Evolutionary conservation across 176 grass and related monocot genomes (phyloP), one percentile per base, ranked within the genome.

Genomic region (Ensete ventricosum): DNA sequence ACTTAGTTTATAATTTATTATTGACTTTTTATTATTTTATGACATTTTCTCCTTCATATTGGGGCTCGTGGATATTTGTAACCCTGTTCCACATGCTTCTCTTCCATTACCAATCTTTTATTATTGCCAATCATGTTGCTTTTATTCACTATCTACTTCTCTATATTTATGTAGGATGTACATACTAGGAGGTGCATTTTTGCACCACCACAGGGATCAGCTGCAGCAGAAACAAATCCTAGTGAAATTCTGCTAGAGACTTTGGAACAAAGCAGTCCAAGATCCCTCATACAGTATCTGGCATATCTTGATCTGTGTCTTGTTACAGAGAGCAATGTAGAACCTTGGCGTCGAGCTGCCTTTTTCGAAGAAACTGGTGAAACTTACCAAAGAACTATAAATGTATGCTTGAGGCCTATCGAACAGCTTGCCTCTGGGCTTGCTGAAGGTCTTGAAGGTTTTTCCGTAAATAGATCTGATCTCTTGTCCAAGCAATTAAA

Each of bases 331-430:
- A 89, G 67, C 80, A 91, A 99, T 78, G 79, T 80, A 48, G 90
- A 99, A 79, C 79, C 86, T 69, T 99, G 90, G 95, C 86, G 90
- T 62, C 83, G 88, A 62, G 78, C 64, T 80, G 88, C 95, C 23
- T 87, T 99, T 76, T 99, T 94, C 8, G 90, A 94, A 83, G 90
- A 94, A 74, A 94, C 85, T 79, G 88, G 90, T 84, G 95, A 91
- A 81, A 99, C 80, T 55, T 99, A 99, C 77, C 87, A 78, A 91
- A 87, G 84, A 83, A 85, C 85, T 71, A 75, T 86, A 25, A 89
- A 81, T 60, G 68, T 74, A 62, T 99, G 95, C 73, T 82, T 99
- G 82, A 99, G 80, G 65, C 95, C 90, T 77, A 84, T 99, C 74
- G 86, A 86, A 49, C 86, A 91, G 19, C 88, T 99, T 24, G 82